Base-by-base conservation (phyloP, 352 stramenopile genomes). In the Pelagophyceae sp. region DNA sequence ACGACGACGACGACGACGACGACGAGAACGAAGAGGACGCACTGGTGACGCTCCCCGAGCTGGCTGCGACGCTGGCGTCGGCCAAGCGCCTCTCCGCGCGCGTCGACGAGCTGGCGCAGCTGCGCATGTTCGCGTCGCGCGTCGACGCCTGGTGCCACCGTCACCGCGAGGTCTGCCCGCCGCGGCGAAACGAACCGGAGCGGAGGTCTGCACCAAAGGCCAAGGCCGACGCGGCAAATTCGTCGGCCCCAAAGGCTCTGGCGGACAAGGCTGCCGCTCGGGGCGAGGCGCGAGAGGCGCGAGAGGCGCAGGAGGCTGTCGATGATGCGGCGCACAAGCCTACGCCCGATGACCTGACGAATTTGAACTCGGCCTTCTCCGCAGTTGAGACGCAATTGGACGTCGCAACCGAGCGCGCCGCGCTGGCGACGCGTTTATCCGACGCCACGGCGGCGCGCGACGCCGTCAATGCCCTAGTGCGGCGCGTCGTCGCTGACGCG, bases 91-190 rank as follows among this genome's bases (percentile, higher is more conserved):
- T 74, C 15, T 20, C 17, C 33, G 67, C 38, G 35, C 27, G 27
- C 35, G 67, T 74, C 35, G 67, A 74, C 67, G 67, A 74, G 67
- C 33, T 74, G 2, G 37, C 35, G 11, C 67, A 54, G 67, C 33
- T 74, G 11, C 67, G 67, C 2, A n/a, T 32, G 67, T 33, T 74
- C 33, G 67, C 15, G 6, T 23, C 17, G 6, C 33, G 67, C 33
- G 67, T 58, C 23, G 35, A 58, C 33, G 67, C 67, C 35, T 54
- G 31, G 33, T 3, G 33, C 2, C 2, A 3, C 17, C 19, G 33
- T 1, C 67, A 74, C 67, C 67, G 67, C 23, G 67, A 74, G 67
- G 5, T 74, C 35, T 67, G 58, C 58, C 23, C 23, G 23, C 15
- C 15, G 45, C 45, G 23, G 45, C 45, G 45, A 11, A 23, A 54